Conservation (phyloP, 768 basidiomycete species). For the Clitopilus passeckerianus region DNA sequence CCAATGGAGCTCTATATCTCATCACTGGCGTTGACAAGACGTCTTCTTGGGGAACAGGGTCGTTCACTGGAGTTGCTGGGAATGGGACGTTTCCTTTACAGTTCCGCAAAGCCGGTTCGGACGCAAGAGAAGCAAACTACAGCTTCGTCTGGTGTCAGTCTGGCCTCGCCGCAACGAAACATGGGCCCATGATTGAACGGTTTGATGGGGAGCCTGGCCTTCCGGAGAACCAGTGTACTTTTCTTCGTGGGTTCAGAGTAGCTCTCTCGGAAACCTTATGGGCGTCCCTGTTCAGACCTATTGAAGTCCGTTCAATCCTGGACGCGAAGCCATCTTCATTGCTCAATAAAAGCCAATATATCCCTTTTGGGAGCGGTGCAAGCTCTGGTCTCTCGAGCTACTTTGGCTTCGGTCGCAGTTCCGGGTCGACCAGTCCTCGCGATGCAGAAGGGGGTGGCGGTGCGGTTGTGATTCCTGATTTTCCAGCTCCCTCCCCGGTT, state of each 20-base stretch:
- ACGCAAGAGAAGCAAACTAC: background rate
- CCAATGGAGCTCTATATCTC: background rate
- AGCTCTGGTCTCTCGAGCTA: background rate
- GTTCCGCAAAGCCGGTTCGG: background rate
- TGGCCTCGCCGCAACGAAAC: background rate
- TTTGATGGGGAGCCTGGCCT: background rate
- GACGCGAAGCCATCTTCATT: background rate
- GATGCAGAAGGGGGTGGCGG: background rate
- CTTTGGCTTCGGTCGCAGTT: background rate
- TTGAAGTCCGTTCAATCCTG: background rate
- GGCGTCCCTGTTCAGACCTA: background rate
- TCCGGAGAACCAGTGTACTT: background rate
- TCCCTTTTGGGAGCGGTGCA: background rate
- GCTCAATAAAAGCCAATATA: background rate
- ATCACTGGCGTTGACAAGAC: background rate
- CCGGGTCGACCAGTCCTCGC: background rate
- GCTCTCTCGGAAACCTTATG: background rate
- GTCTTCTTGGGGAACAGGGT: background rate
- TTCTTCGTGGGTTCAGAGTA: background rate
- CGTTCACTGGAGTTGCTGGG: background rate
- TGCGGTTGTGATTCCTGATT: background rate
- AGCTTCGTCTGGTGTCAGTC: background rate
- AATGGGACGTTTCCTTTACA: background rate
- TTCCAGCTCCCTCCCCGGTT: background rate
- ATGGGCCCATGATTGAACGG: background rate